phyloP scores from a whole-genome alignment of 805 yeast genomes.

The Metschnikowia aberdeeniae region DNA sequence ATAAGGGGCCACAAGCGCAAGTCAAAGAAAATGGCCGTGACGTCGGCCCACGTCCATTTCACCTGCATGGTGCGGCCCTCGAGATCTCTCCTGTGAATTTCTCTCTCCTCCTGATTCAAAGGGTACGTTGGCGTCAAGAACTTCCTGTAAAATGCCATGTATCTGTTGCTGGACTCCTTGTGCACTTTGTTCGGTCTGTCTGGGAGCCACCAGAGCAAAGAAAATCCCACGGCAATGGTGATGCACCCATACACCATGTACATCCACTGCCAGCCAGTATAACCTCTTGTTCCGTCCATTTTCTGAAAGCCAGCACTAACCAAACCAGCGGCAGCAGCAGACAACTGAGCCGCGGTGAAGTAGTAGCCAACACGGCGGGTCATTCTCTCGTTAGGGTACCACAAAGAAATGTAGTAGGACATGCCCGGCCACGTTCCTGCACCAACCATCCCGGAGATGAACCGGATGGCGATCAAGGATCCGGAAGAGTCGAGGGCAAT shows the following conservation, averaged over 20 bases:
- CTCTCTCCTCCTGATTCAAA: slow-evolving; percentile 48
- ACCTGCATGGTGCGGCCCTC: slow-evolving; percentile 42
- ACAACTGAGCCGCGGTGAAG: slow-evolving; percentile 88
- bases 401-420: slow-evolving; percentile 75
- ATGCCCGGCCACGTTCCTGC: slow-evolving; percentile 93
- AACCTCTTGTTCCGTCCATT: slow-evolving; percentile 68
- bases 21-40: slow-evolving; percentile 53
- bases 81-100: slow-evolving; percentile 60
- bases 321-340: slow-evolving; percentile 85
- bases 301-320: slow-evolving; percentile 86
- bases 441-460: slow-evolving; percentile 70
- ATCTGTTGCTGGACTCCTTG: slow-evolving; percentile 13
- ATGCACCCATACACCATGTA: slow-evolving; percentile 71
- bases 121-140: slow-evolving; percentile 41
- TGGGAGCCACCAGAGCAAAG: slow-evolving; percentile 80
- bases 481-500: slow-evolving; percentile 50
- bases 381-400: slow-evolving; percentile 79
- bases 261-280: slow-evolving; percentile 85
- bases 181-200: slow-evolving; percentile 52
- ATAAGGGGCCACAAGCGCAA: slow-evolving; percentile 73
- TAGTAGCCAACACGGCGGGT: slow-evolving; percentile 82
- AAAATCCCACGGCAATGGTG: slow-evolving; percentile 60
- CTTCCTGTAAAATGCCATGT: slow-evolving; percentile 20
- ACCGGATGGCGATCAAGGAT: slow-evolving; percentile 68
- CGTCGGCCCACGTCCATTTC: slow-evolving; percentile 59